Percentiles rank a stretch among this genome's conserved stretches.
phyloP scores from a whole-genome alignment of 2,329 filamentous ascomycete genomes.

The Scedosporium aurantiacum region DNA sequence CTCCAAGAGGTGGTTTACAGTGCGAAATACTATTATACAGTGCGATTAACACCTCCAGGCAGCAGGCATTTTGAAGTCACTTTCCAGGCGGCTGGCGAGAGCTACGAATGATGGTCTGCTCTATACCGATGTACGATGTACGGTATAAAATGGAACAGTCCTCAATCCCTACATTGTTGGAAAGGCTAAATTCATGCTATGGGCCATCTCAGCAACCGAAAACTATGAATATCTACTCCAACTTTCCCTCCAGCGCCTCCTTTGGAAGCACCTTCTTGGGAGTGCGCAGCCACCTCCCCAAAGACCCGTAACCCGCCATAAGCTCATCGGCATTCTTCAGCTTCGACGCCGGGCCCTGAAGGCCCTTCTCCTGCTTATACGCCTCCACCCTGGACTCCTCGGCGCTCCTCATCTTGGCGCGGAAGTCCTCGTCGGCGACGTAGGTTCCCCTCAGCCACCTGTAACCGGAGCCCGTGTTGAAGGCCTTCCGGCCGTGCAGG shows the following conservation, averaged over 20 bases:
- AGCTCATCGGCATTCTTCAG: slow-evolving; percentile 2
- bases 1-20: background rate
- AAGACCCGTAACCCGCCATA: slow-evolving; percentile 5
- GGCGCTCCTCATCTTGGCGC: slow-evolving; percentile 18
- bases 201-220: background rate
- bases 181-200: background rate
- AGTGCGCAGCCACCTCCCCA: slow-evolving; percentile 2
- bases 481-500: slow-evolving; percentile 71
- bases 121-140: too few relatives aligned
- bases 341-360: slow-evolving; percentile 1
- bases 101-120: too few relatives aligned
- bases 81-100: background rate
- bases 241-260: slow-evolving; percentile 4
- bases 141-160: too few relatives aligned
- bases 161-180: too few relatives aligned
- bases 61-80: background rate
- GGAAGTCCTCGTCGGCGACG: slow-evolving; percentile 44
- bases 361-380: slow-evolving; percentile 8
- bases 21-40: background rate
- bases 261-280: background rate
- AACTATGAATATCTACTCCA: background rate
- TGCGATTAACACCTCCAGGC: background rate
- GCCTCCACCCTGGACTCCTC: slow-evolving; percentile 4
- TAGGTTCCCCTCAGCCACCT: slow-evolving; percentile 84
- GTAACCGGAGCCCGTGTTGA: slow-evolving; percentile 55